Evolutionary conservation across 2,329 filamentous ascomycete species (phyloP).

Genomic region (Rhexocercosporidium sp.): DNA sequence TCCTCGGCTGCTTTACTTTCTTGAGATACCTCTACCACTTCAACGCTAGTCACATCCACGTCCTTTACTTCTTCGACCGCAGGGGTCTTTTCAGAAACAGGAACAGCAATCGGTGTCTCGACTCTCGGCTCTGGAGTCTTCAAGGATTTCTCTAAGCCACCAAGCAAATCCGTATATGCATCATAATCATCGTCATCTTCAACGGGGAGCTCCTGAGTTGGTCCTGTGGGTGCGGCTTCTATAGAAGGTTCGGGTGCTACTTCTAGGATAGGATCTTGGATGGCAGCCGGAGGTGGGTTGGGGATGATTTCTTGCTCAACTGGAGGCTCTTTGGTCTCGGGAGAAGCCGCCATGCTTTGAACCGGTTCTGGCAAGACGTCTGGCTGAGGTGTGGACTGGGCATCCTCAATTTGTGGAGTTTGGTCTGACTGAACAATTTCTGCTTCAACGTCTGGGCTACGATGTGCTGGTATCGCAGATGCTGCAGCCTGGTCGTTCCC

Average conservation of each 20-base stretch:
- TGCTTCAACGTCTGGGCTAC: background rate
- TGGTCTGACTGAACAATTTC: background rate
- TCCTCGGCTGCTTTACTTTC: background rate
- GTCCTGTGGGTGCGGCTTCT: background rate
- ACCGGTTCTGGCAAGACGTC: background rate
- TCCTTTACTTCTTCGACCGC: background rate
- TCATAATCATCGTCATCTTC: constrained; percentile 35
- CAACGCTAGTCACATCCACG: background rate
- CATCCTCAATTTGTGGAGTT: background rate
- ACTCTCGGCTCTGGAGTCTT: constrained; percentile 14
- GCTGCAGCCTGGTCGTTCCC: no score
- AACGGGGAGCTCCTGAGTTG: background rate
- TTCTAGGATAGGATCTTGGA: background rate
- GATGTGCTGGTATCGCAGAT: background rate
- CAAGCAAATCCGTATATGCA: constrained; percentile 37
- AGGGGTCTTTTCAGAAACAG: background rate
- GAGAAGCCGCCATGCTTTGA: background rate
- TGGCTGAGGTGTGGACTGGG: background rate
- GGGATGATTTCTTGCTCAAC: background rate
- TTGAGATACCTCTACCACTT: background rate
- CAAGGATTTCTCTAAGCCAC: constrained; percentile 37
- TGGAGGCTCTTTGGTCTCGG: background rate
- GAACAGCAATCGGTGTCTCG: constrained; percentile 5
- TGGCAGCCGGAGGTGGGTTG: background rate
- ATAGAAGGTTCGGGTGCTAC: background rate